Base-by-base conservation (phyloP, 768 basidiomycete species). In the Leccinum variicolor region DNA sequence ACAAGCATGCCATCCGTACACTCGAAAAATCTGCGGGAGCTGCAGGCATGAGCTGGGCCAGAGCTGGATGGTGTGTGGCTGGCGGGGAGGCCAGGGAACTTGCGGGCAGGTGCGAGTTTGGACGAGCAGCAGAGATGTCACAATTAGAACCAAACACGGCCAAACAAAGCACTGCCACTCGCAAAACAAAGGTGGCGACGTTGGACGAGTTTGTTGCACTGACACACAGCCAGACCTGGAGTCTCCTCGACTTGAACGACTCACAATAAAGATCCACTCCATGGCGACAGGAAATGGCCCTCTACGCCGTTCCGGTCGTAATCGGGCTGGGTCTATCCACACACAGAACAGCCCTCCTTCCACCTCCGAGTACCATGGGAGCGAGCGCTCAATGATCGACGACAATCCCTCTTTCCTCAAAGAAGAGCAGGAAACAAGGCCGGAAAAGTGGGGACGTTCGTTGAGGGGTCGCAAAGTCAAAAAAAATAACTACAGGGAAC, bases 401-500 rank as follows among this genome's bases (percentile, higher is more conserved):
- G 71, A 74, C 52, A 66, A 64, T 3, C 46, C 46, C 17, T 25
- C 53, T 25, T 15, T 53, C 7, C 56, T 23, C 3, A 50, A 53
- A 19, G 0, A 52, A 4, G 65, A 61, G 15, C 61, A 49, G 13
- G 8, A 6, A 9, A 50, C 47, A 1, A 52, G 49, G 14, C 52
- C 39, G 25, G 50, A 54, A 4, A 19, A 56, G 10, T 74, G 64
- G 66, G 57, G 49, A 14, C 69, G 52, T n/a, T 64, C 78, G 0
- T 61, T 36, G 21, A 67, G 79, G 29, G 83, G 84, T 15, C 72
- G 84, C 31, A 77, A 55, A 25, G 64, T 78, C 15, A 63, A 62
- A 34, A 77, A 69, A 66, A 72, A 62, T 39, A 67, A 61, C 6
- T 84, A 83, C 66, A 70, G 66, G 10, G 83, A 85, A 69, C 76